Conservation (phyloP, 108 stramenopile genomes). For the Nitzschia sp. region DNA sequence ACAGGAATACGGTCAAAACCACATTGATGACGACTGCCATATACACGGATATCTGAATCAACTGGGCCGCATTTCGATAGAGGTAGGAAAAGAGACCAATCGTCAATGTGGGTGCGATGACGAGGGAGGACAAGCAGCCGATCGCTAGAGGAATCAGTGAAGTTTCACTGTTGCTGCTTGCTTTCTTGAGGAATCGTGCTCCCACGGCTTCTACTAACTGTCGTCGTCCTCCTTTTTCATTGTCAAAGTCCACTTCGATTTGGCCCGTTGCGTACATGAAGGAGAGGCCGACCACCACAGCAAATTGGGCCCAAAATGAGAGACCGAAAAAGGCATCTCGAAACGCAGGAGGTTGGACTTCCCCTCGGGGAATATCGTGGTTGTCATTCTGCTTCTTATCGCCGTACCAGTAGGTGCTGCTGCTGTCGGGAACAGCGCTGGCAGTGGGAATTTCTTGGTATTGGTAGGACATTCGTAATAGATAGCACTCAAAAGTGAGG, state of each 20-base stretch:
- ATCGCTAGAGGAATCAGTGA: background rate
- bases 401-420: background rate
- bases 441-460: background rate
- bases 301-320: constrained; percentile 24
- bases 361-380: constrained; percentile 7
- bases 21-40: constrained; percentile 10
- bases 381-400: background rate
- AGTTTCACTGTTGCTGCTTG: background rate
- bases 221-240: background rate
- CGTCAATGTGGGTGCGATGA: constrained; percentile 8
- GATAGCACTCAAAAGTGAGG: no score
- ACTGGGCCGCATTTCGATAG: constrained; percentile 2
- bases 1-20: background rate
- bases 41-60: constrained; percentile 11
- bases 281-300: background rate
- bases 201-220: background rate
- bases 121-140: background rate
- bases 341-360: constrained; percentile 14
- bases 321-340: constrained; percentile 26
- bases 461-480: background rate
- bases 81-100: background rate
- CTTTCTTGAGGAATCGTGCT: background rate
- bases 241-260: constrained; percentile 6
- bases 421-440: background rate
- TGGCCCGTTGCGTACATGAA: constrained; percentile 18